phyloP scores from a whole-genome alignment of 768 basidiomycete species.

The Glaciozyma martinii region DNA sequence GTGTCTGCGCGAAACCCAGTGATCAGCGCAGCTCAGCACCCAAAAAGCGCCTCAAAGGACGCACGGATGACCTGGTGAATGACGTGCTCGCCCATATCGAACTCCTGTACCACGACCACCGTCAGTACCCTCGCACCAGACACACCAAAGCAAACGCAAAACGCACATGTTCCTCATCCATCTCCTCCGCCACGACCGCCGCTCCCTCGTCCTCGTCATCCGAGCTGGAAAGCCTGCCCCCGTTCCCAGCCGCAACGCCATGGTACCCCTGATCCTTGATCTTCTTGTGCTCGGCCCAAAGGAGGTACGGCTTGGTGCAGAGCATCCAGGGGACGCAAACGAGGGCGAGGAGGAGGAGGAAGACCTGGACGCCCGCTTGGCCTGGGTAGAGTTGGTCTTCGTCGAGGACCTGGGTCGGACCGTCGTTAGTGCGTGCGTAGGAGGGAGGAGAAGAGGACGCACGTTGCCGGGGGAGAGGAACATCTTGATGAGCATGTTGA shows the following conservation, averaged over 20 bases:
- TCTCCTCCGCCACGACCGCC: slow-evolving; percentile 50
- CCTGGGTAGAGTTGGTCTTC: slow-evolving; percentile 69
- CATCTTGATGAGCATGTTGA: slow-evolving; percentile 92
- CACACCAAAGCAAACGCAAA: background rate
- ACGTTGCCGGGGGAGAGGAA: slow-evolving; percentile 75
- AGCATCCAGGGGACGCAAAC: slow-evolving; percentile 95
- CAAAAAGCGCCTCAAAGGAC: background rate
- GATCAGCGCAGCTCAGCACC: background rate
- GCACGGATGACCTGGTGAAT: slow-evolving; percentile 98
- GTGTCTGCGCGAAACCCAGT: slow-evolving; percentile 12
- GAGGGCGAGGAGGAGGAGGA: slow-evolving; percentile 65
- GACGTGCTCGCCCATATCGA: slow-evolving; percentile 88
- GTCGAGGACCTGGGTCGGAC: slow-evolving; percentile 47
- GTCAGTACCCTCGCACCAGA: background rate
- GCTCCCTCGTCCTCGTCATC: slow-evolving; percentile 65
- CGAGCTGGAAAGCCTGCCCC: slow-evolving; percentile 49
- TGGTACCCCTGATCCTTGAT: slow-evolving; percentile 77
- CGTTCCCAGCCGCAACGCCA: slow-evolving; percentile 41
- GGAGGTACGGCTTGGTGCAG: slow-evolving; percentile 79
- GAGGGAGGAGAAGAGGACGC: background rate
- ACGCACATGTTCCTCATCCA: slow-evolving; percentile 51
- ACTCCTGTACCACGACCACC: slow-evolving; percentile 49
- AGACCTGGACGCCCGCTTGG: slow-evolving; percentile 71
- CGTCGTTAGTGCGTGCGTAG: background rate
- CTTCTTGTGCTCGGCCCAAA: slow-evolving; percentile 79